Base-by-base conservation (phyloP, 139 green algal genomes). In the Closterium sp. region DNA sequence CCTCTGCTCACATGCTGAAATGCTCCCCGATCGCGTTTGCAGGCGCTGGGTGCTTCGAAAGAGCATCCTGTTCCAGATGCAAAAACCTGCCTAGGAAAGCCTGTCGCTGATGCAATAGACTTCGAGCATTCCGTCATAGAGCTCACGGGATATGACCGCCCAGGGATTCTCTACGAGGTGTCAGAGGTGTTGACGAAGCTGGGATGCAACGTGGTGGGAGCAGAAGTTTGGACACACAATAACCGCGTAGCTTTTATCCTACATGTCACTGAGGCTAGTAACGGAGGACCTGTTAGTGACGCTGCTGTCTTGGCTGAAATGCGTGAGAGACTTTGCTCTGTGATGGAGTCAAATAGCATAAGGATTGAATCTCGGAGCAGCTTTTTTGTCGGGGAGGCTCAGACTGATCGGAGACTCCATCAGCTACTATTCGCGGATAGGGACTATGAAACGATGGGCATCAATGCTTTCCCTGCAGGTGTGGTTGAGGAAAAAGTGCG, bases 391-490 rank as follows among this genome's bases (percentile, higher is more conserved):
- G 91, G 32, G 19, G 24, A 32, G n/a, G 93, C 98, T 2, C 97
- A 98, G 92, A 97, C 98, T 89, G 97, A 99, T 95, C 96, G 98
- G 7, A 95, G 97, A 0, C 95, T 99, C 93, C 98, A 99, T 95
- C 96, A 97, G 92, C 94, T 99, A 91, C 96, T 99, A 96, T 96
- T 99, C 62, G 92, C 89, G 31, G 92, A 94, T 62, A 91, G 91
- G 30, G 91, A 94, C 88, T 94, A 91, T 70, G 90, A 93, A 34
- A 34, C 27, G 13, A 62, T 42, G 86, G 31, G 22, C 21, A 27
- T 87, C 85, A 30, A 87, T 87, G 85, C 62, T 5, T 87, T 31
- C n/a, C 85, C 28, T 87, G 10, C 85, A 87, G 85, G 85, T 22
- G 24, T 89, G 62, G 28, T 45, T 5, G 38, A 87, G 34, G 29